Base-by-base conservation (phyloP, 1,139 yeast genomes). In the Sugiyamaella novakii region DNA sequence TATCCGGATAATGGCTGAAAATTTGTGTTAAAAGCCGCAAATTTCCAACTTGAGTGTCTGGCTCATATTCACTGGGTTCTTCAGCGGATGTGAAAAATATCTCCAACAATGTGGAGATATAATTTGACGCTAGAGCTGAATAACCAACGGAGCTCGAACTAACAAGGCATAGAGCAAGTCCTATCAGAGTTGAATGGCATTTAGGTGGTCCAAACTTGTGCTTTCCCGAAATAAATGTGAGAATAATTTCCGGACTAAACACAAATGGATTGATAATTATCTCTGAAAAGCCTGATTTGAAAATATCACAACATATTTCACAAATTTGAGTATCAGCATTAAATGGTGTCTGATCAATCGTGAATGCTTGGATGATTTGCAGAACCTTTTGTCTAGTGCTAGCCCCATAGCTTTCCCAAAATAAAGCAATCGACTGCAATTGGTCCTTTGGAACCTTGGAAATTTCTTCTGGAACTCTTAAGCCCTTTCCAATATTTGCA, bases 261-360 rank as follows among this genome's bases (percentile, higher is more conserved):
- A 71, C 85, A 11, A 78, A 79, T 12, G 72, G 86, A 34, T 92
- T 94, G 33, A 78, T 83, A 50, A 77, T 76, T 33, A 73, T 83
- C 51, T 85, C 88, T 57, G 96, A 84, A 66, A 88, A 87, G 59
- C 81, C 84, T 59, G 72, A 62, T 58, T 79, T 82, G 53, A 84
- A 71, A 1, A 85, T 75, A 14, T 70, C 70, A 51, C 85, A 78
- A 37, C 84, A 74, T 47, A 75, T 76, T 57, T 83, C 87, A 4
- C 80, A 73, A 0, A 83, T 67, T 3, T 71, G 66, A 0, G 77
- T 59, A 37, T 73, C 73, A 15, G 66, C 60, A 1, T 65, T 59
- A 17, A 77, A 63, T 0, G 68, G 65, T 1, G 58, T 59, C 49
- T 68, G 66, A 12, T 71, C 68, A 34, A 79, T 61, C 0, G 82